phyloP scores from a whole-genome alignment of 1,139 yeast genomes.

The Pneumocystis jirovecii region DNA sequence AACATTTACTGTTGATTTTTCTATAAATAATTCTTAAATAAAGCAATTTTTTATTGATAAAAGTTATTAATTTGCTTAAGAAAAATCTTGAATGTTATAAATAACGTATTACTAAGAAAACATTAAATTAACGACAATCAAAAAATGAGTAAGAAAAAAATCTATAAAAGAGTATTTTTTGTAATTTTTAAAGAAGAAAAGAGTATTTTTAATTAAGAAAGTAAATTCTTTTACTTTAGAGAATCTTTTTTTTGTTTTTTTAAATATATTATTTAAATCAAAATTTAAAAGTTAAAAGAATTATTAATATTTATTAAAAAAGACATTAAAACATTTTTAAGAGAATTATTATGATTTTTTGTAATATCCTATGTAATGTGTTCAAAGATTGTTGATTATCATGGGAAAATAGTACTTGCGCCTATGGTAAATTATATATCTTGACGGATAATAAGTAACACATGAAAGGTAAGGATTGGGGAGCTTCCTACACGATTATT shows the following conservation, averaged over 20 bases:
- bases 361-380: conserved; percentile 21
- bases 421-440: conserved; percentile 46
- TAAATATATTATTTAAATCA: too few relatives aligned
- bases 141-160: too few relatives aligned
- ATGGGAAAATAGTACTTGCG: conserved; percentile 70
- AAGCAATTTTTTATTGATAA: neutral
- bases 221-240: too few relatives aligned
- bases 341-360: neutral
- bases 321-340: neutral
- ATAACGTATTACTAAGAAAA: too few relatives aligned
- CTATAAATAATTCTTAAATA: neutral
- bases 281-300: too few relatives aligned
- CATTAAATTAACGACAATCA: too few relatives aligned
- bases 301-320: neutral
- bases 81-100: neutral
- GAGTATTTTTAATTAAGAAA: neutral
- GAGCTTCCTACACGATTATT: conserved; percentile 79
- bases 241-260: too few relatives aligned
- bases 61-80: neutral
- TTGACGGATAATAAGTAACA: neutral
- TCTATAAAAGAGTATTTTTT: too few relatives aligned
- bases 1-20: neutral
- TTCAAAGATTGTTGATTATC: conserved; percentile 25
- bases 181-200: neutral
- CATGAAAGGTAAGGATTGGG: conserved; percentile 58